Base-by-base conservation (phyloP, 2,329 filamentous ascomycete genomes). In the Aspergillus sojae region DNA sequence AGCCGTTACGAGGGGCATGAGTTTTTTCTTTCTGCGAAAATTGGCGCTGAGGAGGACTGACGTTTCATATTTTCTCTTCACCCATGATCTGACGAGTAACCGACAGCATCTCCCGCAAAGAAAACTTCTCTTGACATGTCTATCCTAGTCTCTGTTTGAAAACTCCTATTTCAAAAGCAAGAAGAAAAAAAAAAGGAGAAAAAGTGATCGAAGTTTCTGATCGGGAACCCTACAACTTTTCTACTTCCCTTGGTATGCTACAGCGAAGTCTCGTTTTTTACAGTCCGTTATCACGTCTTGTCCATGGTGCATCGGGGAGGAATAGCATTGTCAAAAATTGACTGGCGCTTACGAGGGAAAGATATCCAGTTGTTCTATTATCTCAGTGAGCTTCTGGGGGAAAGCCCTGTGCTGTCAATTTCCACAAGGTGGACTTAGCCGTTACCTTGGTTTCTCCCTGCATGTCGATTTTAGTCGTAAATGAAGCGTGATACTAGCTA, bases 271-370 rank as follows among this genome's bases (percentile, higher is more conserved):
- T 64, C 61, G 52, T 67, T 67, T 68, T 52, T 54, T 66, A 66
- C 69, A 69, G 64, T 70, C 68, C 68, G 64, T 67, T 68, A 21
- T 72, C 68, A 70, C 68, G 70, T 71, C 67, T 63, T 67, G 69
- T 66, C 69, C 68, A 70, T 68, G 62, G 69, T 67, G 66, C 71
- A 74, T 72, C 71, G 69, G 71, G 74, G 75, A 73, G 74, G 74
- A 72, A 77, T 77, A 71, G 72, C 71, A 68, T 76, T 73, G 77
- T 78, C 75, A 77, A 77, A 84, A 81, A 85, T 84, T 88, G 87
- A 85, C 85, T 82, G 84, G 90, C 89, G 90, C 93, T 97, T 86
- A 97, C 91, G 94, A 97, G 93, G 94, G 94, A 98, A 98, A 98
- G 94, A 98, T 93, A 97, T 90, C 93, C 77, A 77, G 77, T 74